Conservation (phyloP, 257 asterid genomes). For the Echium plantagineum region DNA sequence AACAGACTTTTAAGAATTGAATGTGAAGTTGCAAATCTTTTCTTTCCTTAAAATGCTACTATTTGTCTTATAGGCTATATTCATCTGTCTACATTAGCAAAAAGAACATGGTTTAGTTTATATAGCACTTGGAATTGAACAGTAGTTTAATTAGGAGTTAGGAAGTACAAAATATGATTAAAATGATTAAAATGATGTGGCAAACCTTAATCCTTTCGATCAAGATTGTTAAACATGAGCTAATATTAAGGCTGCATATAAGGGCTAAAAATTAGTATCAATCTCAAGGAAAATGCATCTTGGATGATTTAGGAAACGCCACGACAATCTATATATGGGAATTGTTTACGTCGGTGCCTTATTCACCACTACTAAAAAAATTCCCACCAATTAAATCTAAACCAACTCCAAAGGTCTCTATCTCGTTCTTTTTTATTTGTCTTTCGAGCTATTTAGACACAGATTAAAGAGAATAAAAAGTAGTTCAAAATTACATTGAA, state of each 20-base stretch:
- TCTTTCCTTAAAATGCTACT: conserved; percentile 1
- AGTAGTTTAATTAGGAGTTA: background rate
- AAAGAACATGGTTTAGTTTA: conserved; percentile 13
- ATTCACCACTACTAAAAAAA: background rate
- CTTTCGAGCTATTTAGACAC: too few species aligned
- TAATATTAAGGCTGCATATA: background rate
- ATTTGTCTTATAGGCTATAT: background rate
- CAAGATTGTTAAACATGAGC: background rate
- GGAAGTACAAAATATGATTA: conserved; percentile 8
- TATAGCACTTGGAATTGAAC: conserved; percentile 10
- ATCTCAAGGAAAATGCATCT: background rate
- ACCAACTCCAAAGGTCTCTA: too few species aligned
- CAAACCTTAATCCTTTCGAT: background rate
- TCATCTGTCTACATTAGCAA: conserved; percentile 10
- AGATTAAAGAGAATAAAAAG: too few species aligned
- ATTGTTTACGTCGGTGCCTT: background rate
- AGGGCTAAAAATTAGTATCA: background rate
- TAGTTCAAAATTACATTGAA: too few species aligned
- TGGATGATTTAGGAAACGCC: background rate
- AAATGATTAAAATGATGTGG: background rate
- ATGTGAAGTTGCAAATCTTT: background rate
- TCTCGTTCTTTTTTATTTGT: too few species aligned
- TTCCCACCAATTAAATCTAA: too few species aligned
- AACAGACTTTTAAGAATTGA: conserved; percentile 6
- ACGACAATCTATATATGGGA: background rate